Conservation (phyloP, 768 basidiomycete species). For the Xerocomellus intermedius region DNA sequence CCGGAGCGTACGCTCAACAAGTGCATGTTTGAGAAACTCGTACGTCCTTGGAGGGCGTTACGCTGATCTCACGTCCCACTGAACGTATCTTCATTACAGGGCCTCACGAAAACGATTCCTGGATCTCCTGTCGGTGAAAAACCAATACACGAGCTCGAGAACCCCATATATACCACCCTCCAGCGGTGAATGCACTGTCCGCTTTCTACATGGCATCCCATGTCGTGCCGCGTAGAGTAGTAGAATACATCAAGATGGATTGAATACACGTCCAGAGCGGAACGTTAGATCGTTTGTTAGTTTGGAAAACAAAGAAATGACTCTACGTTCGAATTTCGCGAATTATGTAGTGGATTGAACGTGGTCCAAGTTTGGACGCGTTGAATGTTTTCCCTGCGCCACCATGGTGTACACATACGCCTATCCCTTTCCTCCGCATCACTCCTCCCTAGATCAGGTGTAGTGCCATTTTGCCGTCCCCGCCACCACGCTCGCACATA, state of each 20-base stretch:
- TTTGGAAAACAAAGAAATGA: not conserved
- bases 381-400: conserved; percentile 30
- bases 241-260: conserved; percentile 10
- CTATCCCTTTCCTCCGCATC: not conserved
- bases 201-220: not conserved
- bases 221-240: conserved; percentile 22
- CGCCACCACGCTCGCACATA: conserved; percentile 11
- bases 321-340: not conserved
- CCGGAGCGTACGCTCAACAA: conserved; percentile 85
- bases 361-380: not conserved
- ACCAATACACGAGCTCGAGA: conserved; percentile 87
- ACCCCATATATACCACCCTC: conserved; percentile 75
- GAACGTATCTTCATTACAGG: conserved; percentile 46
- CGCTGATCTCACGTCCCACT: not conserved
- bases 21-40: conserved; percentile 96
- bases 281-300: not conserved
- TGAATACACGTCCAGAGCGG: not conserved
- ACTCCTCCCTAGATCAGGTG: not conserved
- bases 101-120: conserved; percentile 87
- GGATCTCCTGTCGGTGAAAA: conserved; percentile 78
- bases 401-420: conserved; percentile 32
- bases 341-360: not conserved
- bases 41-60: conserved; percentile 40
- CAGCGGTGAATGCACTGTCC: conserved; percentile 61
- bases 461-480: not conserved